These are phyloP conservation scores for Dimargaris cristalligena DNA, from an alignment of 192 early-diverging fungal species.

Conservation along the genomic window DNA sequence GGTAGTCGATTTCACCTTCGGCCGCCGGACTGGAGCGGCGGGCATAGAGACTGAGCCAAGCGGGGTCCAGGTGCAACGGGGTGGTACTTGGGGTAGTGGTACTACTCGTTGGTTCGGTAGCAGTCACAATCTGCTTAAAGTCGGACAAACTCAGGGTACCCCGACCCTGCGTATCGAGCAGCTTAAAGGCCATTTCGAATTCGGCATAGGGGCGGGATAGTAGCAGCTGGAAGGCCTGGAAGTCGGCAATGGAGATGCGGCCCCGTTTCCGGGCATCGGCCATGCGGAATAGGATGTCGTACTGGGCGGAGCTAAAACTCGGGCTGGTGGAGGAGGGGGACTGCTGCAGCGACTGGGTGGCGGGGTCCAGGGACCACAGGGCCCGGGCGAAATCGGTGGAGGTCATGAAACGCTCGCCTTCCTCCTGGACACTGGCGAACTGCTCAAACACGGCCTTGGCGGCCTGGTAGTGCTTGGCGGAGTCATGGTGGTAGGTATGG, in stretches of 20 bases:
- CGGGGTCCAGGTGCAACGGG: slow-evolving; percentile 17
- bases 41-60: slow-evolving; percentile 21
- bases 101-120: slow-evolving; percentile 16
- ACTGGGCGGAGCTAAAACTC: slow-evolving; percentile 15
- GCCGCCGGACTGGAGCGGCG: slow-evolving; percentile 9
- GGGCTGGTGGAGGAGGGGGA: neutral
- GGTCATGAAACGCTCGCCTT: slow-evolving; percentile 24
- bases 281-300: slow-evolving; percentile 26
- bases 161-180: slow-evolving; percentile 15
- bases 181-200: slow-evolving; percentile 27
- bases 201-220: slow-evolving; percentile 33
- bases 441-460: slow-evolving; percentile 23
- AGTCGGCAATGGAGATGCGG: slow-evolving; percentile 28
- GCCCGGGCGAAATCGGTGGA: slow-evolving; percentile 26
- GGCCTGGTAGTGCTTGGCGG: neutral
- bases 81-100: too few relatives aligned
- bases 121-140: slow-evolving; percentile 18
- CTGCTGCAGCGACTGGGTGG: neutral
- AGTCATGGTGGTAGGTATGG: neutral
- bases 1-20: slow-evolving; percentile 17
- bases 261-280: slow-evolving; percentile 26
- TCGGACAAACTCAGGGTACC: slow-evolving; percentile 23
- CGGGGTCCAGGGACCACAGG: slow-evolving; percentile 15
- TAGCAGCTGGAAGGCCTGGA: slow-evolving; percentile 28
- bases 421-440: slow-evolving; percentile 20